Conservation (phyloP, 2,329 filamentous ascomycete species). For the Colletotrichum sp. region DNA sequence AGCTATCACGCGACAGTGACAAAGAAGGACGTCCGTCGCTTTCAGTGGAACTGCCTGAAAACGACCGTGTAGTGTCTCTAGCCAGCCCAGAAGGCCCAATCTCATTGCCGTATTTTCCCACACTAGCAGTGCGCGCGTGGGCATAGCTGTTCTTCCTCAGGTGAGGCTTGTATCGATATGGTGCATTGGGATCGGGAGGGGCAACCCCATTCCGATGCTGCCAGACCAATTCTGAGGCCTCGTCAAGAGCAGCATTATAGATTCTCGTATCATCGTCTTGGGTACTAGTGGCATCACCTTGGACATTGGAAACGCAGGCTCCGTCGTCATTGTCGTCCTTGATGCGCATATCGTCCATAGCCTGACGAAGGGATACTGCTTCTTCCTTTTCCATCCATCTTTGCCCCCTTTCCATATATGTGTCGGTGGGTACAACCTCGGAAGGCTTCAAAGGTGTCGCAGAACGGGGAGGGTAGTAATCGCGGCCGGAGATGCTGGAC, state of each 20-base stretch:
- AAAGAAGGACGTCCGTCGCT: conserved; percentile 42
- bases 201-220: conserved; percentile 67
- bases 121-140: conserved; percentile 66
- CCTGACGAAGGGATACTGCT: conserved; percentile 70
- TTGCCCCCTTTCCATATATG: conserved; percentile 76
- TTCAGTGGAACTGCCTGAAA: conserved; percentile 58
- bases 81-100: conserved; percentile 52
- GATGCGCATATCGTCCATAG: conserved; percentile 76
- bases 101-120: conserved; percentile 54
- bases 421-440: conserved; percentile 67
- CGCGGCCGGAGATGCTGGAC: conserved; percentile 47
- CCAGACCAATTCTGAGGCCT: conserved; percentile 81
- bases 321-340: conserved; percentile 33
- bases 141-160: conserved; percentile 75
- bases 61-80: conserved; percentile 49
- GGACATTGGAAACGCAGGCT: conserved; percentile 23
- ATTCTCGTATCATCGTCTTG: conserved; percentile 64
- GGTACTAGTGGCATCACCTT: not conserved
- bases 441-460: conserved; percentile 57
- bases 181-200: conserved; percentile 62
- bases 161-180: conserved; percentile 72
- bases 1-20: conserved; percentile 7
- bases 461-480: conserved; percentile 55
- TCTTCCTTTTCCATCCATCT: conserved; percentile 85
- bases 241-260: conserved; percentile 74